These are phyloP conservation scores for Magnusiomyces clavatus DNA, from an alignment of 1,139 yeast genomes.

Conservation along the genomic window DNA sequence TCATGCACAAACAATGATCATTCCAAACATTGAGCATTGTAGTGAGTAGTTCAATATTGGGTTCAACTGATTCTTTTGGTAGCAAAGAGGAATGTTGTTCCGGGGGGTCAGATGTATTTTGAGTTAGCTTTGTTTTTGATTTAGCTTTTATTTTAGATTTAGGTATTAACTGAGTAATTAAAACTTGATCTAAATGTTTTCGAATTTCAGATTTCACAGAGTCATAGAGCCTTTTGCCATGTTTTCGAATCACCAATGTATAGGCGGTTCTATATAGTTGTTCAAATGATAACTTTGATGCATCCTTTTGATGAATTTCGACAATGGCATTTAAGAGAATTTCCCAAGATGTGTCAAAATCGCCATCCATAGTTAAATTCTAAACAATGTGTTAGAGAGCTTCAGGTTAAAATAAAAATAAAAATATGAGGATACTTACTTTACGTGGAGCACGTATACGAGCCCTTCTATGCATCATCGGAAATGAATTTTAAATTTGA, in stretches of 20 bases:
- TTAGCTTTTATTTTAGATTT: constrained; percentile 14
- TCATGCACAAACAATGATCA: constrained; percentile 66
- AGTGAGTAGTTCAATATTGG: constrained; percentile 35
- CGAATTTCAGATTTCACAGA: constrained; percentile 48
- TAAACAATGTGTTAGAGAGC: neutral
- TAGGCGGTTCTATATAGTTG: constrained; percentile 79
- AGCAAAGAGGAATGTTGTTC: neutral
- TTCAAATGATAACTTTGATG: constrained; percentile 73
- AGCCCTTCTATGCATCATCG: constrained; percentile 35
- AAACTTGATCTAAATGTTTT: constrained; percentile 40
- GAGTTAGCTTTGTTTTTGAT: neutral
- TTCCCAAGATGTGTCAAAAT: constrained; percentile 64
- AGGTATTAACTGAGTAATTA: constrained; percentile 20
- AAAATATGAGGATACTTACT: constrained; percentile 23
- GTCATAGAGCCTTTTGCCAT: constrained; percentile 62
- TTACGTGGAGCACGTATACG: constrained; percentile 72
- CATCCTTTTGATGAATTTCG: constrained; percentile 69
- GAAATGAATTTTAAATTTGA: neutral
- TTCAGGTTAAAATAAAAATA: neutral
- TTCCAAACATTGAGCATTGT: constrained; percentile 56
- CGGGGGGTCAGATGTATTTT: neutral
- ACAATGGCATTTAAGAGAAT: constrained; percentile 64
- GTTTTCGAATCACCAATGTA: constrained; percentile 65
- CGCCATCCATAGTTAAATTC: constrained; percentile 31
- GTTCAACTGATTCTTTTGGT: constrained; percentile 2